Evolutionary conservation across 2,329 filamentous ascomycete genomes (phyloP).

Genomic region (Pseudopyricularia javanii): DNA sequence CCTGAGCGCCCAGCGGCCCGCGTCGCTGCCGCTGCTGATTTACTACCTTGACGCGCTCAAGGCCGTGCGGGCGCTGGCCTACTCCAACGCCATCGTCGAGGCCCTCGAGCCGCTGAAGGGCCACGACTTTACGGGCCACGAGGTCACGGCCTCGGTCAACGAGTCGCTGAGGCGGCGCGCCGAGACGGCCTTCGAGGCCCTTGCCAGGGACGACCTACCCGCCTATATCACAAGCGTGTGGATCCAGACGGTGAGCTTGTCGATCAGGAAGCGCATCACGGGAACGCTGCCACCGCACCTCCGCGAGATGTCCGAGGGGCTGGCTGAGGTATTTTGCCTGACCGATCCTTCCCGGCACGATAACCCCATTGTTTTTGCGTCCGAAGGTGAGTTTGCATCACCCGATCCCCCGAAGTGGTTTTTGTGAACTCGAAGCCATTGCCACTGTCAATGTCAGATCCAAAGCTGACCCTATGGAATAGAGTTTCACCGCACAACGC

Average conservation of each 20-base stretch:
- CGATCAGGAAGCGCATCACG: conserved; percentile 55
- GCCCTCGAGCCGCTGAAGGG: conserved; percentile 43
- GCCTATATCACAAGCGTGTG: conserved; percentile 60
- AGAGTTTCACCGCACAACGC: conserved; percentile 65
- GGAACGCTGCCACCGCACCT: conserved; percentile 53
- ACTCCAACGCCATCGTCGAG: conserved; percentile 56
- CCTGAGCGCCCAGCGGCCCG: conserved; percentile 43
- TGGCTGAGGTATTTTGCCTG: conserved; percentile 67
- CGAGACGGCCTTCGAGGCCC: conserved; percentile 47
- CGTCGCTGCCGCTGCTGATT: conserved; percentile 52
- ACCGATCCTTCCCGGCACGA: conserved; percentile 62
- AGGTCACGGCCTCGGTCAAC: conserved; percentile 42
- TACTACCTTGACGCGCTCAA: conserved; percentile 65
- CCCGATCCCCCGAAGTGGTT: neutral
- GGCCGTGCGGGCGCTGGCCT: conserved; percentile 56
- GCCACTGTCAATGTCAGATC: neutral
- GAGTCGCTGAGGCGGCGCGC: conserved; percentile 48
- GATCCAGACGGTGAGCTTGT: conserved; percentile 56
- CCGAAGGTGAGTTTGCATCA: conserved; percentile 40
- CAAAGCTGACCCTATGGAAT: neutral
- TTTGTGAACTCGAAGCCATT: neutral
- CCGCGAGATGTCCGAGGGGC: conserved; percentile 57
- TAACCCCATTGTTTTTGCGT: conserved; percentile 68
- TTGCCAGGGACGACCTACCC: conserved; percentile 57
- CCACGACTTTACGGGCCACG: conserved; percentile 39